A percentile compares a stretch with the other conserved stretches of the same genome.
phyloP scores from a whole-genome alignment of 257 asterid species.

The Rubia yunnanensis region DNA sequence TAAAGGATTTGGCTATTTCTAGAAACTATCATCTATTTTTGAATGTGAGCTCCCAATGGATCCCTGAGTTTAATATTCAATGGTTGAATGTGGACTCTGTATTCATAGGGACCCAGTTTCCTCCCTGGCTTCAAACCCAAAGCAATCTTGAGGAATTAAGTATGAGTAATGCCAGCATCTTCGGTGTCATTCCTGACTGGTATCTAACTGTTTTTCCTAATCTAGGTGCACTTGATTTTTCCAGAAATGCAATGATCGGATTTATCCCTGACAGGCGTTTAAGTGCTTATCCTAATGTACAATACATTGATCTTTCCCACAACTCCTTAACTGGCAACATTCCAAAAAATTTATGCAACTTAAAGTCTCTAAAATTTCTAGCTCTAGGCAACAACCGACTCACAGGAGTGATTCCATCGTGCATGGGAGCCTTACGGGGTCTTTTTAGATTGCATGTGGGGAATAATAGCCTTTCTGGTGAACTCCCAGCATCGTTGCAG shows the following conservation, averaged over 20 bases:
- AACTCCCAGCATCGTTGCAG: neutral
- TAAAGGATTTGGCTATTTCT: constrained; percentile 2
- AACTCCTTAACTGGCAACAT: constrained; percentile 1
- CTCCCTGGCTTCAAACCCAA: neutral
- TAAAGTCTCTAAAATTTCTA: neutral
- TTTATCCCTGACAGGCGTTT: too few relatives aligned
- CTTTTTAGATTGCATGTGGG: constrained; percentile 7
- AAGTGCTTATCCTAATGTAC: too few relatives aligned
- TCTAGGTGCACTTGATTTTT: neutral
- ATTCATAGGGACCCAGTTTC: constrained; percentile 9
- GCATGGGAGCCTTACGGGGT: constrained; percentile 1
- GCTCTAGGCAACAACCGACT: constrained; percentile 7
- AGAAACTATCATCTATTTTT: neutral
- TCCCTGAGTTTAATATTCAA: constrained; percentile 13
- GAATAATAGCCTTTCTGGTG: constrained; percentile 10
- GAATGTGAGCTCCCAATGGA: constrained; percentile 10
- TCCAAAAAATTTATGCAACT: neutral
- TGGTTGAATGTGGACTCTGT: constrained; percentile 5
- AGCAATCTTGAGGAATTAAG: neutral
- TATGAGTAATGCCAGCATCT: neutral
- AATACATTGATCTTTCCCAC: too few relatives aligned
- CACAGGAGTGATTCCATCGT: neutral
- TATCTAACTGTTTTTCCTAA: neutral
- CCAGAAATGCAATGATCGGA: too few relatives aligned
- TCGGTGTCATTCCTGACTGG: neutral